phyloP scores from a whole-genome alignment of 495 filamentous ascomycete genomes.

The Penicillium mononematosum region DNA sequence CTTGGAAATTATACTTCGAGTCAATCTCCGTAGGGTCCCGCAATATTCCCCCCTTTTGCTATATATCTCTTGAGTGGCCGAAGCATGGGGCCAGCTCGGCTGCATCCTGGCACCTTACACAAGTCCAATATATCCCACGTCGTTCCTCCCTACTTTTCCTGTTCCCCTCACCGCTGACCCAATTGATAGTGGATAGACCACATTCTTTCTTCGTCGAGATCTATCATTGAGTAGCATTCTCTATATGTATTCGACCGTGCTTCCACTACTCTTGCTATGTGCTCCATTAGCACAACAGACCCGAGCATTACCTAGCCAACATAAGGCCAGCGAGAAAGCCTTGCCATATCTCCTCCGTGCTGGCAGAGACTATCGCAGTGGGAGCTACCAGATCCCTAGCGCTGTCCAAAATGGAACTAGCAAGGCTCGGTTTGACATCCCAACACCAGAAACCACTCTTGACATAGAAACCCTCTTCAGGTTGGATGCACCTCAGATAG shows the following conservation, averaged over 20 bases:
- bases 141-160: no score
- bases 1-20: neutral
- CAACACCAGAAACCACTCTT: slow-evolving; percentile 4
- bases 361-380: neutral
- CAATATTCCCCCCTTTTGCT: neutral
- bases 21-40: neutral
- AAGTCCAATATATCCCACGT: no score
- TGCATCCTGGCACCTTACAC: no score
- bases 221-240: neutral
- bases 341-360: neutral
- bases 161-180: neutral
- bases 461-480: slow-evolving; percentile 10
- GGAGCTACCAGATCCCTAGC: slow-evolving; percentile 19
- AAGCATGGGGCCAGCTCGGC: no score
- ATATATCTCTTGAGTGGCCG: no score
- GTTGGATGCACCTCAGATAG: slow-evolving; percentile 34
- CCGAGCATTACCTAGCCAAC: neutral
- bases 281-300: neutral
- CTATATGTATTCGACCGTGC: slow-evolving; percentile 1
- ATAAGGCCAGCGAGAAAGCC: neutral
- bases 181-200: no score
- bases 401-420: slow-evolving; percentile 14
- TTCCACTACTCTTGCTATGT: neutral
- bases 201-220: no score
- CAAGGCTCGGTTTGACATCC: slow-evolving; percentile 16